Conservation (phyloP, 768 basidiomycete species). For the Termitomyces sp. region DNA sequence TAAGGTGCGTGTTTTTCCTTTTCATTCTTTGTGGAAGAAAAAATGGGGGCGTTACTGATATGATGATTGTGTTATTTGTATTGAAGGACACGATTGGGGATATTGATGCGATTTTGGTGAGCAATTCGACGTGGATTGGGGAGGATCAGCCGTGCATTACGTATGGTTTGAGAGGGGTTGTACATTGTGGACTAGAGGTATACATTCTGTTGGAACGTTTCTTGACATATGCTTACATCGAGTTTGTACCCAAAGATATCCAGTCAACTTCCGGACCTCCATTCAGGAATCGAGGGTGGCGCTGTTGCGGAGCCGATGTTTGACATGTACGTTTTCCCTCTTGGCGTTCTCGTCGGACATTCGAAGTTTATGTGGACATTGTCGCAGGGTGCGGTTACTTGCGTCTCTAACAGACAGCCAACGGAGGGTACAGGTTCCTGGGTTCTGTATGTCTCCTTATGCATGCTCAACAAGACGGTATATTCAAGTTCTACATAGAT, state of each 20-base stretch:
- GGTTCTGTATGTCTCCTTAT: constrained; percentile 65
- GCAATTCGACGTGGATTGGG: constrained; percentile 97
- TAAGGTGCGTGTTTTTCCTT: constrained; percentile 46
- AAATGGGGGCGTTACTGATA: not conserved
- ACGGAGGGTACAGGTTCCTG: constrained; percentile 64
- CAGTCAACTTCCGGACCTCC: constrained; percentile 74
- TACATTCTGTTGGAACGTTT: not conserved
- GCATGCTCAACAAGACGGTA: not conserved
- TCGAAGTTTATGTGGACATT: not conserved
- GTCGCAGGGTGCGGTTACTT: constrained; percentile 69
- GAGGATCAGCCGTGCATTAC: constrained; percentile 92
- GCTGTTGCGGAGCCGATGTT: constrained; percentile 85
- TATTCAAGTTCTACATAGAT: constrained; percentile 38
- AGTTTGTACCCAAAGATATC: constrained; percentile 45
- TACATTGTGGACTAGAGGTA: constrained; percentile 82
- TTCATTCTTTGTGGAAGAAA: not conserved
- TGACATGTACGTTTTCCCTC: constrained; percentile 63
- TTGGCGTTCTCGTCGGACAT: not conserved
- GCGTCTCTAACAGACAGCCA: constrained; percentile 61
- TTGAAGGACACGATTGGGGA: constrained; percentile 73
- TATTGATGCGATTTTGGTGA: constrained; percentile 87
- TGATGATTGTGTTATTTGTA: not conserved
- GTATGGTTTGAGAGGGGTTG: constrained; percentile 91
- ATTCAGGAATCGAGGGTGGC: constrained; percentile 95
- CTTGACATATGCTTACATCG: not conserved